Evolutionary conservation across 2,329 filamentous ascomycete genomes (phyloP).

Genomic region (Alternaria arborescens): DNA sequence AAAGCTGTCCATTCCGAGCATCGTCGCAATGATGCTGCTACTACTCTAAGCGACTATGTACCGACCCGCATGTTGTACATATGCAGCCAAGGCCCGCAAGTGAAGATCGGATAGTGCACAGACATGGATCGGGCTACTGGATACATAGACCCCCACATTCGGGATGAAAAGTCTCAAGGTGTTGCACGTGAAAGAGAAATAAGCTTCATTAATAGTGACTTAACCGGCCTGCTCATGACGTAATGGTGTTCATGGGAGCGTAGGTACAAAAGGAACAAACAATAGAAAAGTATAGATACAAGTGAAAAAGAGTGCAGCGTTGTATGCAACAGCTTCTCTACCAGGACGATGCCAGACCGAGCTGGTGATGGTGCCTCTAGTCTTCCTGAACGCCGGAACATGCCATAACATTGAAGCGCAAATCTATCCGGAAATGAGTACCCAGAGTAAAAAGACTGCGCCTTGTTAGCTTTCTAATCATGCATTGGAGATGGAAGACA

Average conservation of each 20-base stretch:
- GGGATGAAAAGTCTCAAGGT: background rate
- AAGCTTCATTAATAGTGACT: conserved; percentile 25
- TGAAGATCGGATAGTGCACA: conserved; percentile 13
- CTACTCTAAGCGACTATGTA: conserved; percentile 10
- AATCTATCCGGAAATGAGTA: conserved; percentile 67
- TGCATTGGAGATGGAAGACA: conserved; percentile 22
- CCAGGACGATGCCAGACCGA: conserved; percentile 13
- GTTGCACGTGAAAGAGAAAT: background rate
- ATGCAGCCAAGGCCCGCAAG: conserved; percentile 26
- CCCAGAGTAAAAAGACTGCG: conserved; percentile 66
- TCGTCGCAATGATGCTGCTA: background rate
- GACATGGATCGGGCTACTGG: conserved; percentile 8
- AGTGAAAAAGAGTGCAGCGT: conserved; percentile 11
- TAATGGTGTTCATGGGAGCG: conserved; percentile 7
- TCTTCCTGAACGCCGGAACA: conserved; percentile 35
- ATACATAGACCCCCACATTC: background rate
- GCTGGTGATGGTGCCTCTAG: conserved; percentile 21
- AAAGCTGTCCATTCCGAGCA: background rate
- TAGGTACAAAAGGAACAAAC: conserved; percentile 5
- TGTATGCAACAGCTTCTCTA: conserved; percentile 17
- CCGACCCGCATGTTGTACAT: conserved; percentile 26
- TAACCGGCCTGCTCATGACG: background rate
- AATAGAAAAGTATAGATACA: conserved; percentile 21
- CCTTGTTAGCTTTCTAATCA: conserved; percentile 23
- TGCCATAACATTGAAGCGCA: conserved; percentile 8